Conservation (phyloP, 306 rosid species). For the Styphnolobium japonicum region DNA sequence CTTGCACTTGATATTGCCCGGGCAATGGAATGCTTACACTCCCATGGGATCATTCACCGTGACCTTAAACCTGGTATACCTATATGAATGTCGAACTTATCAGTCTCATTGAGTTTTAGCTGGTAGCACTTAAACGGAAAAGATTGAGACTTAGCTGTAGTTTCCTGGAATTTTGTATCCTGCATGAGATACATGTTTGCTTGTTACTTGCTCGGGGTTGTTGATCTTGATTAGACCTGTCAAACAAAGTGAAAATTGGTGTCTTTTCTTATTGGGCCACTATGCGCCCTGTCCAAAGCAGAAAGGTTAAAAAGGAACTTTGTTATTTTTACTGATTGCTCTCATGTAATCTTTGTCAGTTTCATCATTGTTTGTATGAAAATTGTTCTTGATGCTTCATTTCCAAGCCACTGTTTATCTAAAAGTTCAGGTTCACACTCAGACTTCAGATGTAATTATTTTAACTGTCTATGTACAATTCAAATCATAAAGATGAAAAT, state of each 20-base stretch:
- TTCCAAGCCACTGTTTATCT: background rate
- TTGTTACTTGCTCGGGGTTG: conserved; percentile 11
- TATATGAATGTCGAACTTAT: background rate
- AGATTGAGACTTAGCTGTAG: background rate
- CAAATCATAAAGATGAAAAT: background rate
- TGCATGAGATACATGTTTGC: background rate
- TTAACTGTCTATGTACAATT: background rate
- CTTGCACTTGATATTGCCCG: conserved; percentile 36
- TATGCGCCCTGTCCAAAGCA: background rate
- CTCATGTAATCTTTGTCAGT: background rate
- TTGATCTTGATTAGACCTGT: background rate
- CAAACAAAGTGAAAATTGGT: background rate
- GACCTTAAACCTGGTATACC: conserved; percentile 91
- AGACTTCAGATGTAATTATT: background rate
- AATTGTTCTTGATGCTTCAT: background rate
- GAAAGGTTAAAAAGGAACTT: background rate
- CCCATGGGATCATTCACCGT: conserved; percentile 94
- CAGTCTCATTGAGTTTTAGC: background rate
- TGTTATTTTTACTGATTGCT: background rate
- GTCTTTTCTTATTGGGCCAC: background rate
- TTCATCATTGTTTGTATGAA: background rate
- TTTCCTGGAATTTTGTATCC: background rate
- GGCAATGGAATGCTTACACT: conserved; percentile 51
- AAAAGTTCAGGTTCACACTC: background rate
- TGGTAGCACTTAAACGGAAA: background rate